Evolutionary conservation across 768 basidiomycete genomes (phyloP).

Genomic region (Agrocybe chaxingu): DNA sequence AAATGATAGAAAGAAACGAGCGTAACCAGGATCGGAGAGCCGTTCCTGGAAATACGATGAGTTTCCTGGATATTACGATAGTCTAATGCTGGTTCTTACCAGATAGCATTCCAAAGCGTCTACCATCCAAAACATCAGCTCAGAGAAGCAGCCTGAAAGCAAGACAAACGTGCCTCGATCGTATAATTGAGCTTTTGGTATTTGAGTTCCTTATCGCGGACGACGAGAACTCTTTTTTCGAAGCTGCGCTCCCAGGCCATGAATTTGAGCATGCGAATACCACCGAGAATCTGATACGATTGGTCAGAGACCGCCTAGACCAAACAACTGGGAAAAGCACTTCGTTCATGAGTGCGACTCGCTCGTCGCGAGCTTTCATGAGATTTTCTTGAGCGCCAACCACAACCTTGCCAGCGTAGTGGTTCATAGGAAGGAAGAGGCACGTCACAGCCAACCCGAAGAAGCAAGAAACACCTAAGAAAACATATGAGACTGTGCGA

Average conservation of each 20-base stretch:
- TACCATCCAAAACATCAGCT: slow-evolving; percentile 11
- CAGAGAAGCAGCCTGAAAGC: neutral
- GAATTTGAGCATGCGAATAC: slow-evolving; percentile 94
- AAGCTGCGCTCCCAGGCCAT: slow-evolving; percentile 95
- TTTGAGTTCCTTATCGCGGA: slow-evolving; percentile 79
- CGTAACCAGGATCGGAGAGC: slow-evolving; percentile 61
- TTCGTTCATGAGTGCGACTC: slow-evolving; percentile 88
- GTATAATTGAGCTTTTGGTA: slow-evolving; percentile 85
- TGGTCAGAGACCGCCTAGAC: neutral
- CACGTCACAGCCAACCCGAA: slow-evolving; percentile 76
- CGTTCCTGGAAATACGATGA: slow-evolving; percentile 41
- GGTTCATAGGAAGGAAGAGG: slow-evolving; percentile 74
- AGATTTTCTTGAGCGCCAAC: slow-evolving; percentile 77
- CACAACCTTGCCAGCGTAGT: slow-evolving; percentile 78
- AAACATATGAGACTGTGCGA: neutral
- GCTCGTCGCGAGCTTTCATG: slow-evolving; percentile 90
- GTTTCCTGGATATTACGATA: no score
- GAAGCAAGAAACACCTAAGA: slow-evolving; percentile 62
- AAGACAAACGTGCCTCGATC: slow-evolving; percentile 55
- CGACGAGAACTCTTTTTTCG: slow-evolving; percentile 65
- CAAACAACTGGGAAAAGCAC: slow-evolving; percentile 18
- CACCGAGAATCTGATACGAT: slow-evolving; percentile 65
- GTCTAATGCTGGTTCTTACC: slow-evolving; percentile 19
- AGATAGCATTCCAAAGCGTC: slow-evolving; percentile 47
- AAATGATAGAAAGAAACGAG: slow-evolving; percentile 69